phyloP scores from a whole-genome alignment of 495 filamentous ascomycete species.

The Baudoinia panamericana region DNA sequence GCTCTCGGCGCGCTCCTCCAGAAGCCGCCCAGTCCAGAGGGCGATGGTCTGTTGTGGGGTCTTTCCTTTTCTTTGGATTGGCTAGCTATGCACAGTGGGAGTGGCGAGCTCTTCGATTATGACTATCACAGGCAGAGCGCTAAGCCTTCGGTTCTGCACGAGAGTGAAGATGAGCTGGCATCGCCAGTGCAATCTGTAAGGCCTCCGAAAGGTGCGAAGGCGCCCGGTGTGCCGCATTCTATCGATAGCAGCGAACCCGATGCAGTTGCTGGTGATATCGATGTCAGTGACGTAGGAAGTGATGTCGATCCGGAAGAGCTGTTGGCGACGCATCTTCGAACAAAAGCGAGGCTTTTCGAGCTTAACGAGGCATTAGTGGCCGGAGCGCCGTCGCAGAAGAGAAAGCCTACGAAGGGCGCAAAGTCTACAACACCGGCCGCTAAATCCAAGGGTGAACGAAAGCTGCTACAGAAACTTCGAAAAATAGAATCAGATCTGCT shows the following conservation, averaged over 20 bases:
- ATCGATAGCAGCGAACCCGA: not conserved
- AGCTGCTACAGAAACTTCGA: slow-evolving; percentile 55
- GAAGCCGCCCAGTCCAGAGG: slow-evolving; percentile 36
- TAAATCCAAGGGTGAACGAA: slow-evolving; percentile 24
- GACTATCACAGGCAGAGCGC: slow-evolving; percentile 33
- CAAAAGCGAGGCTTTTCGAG: slow-evolving; percentile 58
- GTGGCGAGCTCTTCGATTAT: slow-evolving; percentile 60
- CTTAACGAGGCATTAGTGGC: slow-evolving; percentile 44
- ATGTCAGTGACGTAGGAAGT: slow-evolving; percentile 38
- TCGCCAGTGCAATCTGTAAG: not conserved
- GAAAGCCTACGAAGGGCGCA: slow-evolving; percentile 31
- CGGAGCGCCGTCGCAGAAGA: slow-evolving; percentile 16
- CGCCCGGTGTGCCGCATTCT: not conserved
- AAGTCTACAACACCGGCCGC: slow-evolving; percentile 1
- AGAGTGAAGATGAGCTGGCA: too few species aligned
- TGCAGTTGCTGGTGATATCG: not conserved
- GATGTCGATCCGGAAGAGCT: slow-evolving; percentile 59
- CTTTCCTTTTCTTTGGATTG: slow-evolving; percentile 78
- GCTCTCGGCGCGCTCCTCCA: slow-evolving; percentile 50
- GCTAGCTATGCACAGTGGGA: slow-evolving; percentile 58
- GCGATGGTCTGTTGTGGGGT: slow-evolving; percentile 48
- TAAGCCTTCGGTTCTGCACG: not conserved
- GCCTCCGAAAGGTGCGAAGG: not conserved
- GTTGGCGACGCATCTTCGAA: slow-evolving; percentile 57
- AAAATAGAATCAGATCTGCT: slow-evolving; percentile 73